Conservation (phyloP, 163 green algal genomes). For the Chloromonas sp. region DNA sequence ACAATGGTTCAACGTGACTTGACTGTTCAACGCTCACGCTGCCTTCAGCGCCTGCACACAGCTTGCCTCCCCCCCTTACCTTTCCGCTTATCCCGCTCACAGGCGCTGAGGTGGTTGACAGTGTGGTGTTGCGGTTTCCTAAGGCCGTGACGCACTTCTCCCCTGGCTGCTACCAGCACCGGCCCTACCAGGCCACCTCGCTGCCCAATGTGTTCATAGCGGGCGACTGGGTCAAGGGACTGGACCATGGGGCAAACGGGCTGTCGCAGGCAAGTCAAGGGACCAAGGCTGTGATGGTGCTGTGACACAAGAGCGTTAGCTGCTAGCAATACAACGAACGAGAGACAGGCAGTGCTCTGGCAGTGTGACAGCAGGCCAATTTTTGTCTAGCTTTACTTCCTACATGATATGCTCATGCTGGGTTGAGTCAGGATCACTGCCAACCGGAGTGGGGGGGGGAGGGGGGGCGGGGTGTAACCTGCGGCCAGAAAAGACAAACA, state of each 20-base stretch:
- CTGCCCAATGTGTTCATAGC: constrained; percentile 74
- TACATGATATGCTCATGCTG: too few species aligned
- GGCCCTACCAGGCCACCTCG: constrained; percentile 62
- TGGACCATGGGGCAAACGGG: constrained; percentile 26
- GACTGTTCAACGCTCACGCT: not conserved
- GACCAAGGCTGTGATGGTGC: too few species aligned
- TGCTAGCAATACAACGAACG: too few species aligned
- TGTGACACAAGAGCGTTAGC: too few species aligned
- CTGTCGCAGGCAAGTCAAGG: too few species aligned
- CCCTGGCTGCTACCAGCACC: constrained; percentile 62
- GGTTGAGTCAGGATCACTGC: too few species aligned
- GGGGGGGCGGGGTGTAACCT: not conserved
- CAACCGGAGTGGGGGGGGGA: not conserved
- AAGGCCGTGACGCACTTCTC: constrained; percentile 85
- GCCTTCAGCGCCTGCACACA: not conserved
- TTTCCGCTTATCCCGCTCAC: not conserved
- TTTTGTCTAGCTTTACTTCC: too few species aligned
- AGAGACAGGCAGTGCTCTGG: too few species aligned
- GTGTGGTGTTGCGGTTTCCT: constrained; percentile 70
- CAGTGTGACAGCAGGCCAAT: too few species aligned
- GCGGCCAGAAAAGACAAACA: too few species aligned
- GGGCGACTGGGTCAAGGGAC: constrained; percentile 58
- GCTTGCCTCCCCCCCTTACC: not conserved
- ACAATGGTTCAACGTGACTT: too few species aligned
- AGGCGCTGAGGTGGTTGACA: constrained; percentile 66